phyloP scores from a whole-genome alignment of 768 basidiomycete species.

The Cubamyces sp. region DNA sequence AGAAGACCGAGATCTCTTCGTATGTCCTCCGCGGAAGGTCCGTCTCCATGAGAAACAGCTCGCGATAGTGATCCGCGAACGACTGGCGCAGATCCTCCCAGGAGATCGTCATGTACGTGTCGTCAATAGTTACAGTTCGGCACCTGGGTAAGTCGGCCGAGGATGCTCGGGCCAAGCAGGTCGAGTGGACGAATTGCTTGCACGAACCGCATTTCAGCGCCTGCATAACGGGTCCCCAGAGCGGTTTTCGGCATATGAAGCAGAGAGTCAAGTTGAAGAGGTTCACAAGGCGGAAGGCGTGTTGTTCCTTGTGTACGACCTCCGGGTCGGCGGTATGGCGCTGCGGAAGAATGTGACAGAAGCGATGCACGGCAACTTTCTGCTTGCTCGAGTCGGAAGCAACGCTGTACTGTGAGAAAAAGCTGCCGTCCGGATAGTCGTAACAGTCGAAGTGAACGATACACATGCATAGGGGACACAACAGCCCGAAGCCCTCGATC shows the following conservation, averaged over 20 bases:
- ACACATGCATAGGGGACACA: slow-evolving; percentile 73
- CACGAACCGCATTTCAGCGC: slow-evolving; percentile 68
- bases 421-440: slow-evolving; percentile 66
- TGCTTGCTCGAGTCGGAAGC: slow-evolving; percentile 49
- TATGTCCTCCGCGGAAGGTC: slow-evolving; percentile 54
- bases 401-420: slow-evolving; percentile 56
- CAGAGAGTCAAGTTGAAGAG: slow-evolving; percentile 79
- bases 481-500: slow-evolving; percentile 69
- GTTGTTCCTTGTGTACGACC: slow-evolving; percentile 40
- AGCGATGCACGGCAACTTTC: slow-evolving; percentile 65
- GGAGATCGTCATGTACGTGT: slow-evolving; percentile 54
- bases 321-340: slow-evolving; percentile 32
- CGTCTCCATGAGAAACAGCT: slow-evolving; percentile 46
- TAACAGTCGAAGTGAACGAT: slow-evolving; percentile 81
- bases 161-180: slow-evolving; percentile 44
- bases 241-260: slow-evolving; percentile 63
- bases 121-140: slow-evolving; percentile 41
- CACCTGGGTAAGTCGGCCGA: slow-evolving; percentile 43
- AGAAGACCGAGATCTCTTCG: slow-evolving; percentile 71
- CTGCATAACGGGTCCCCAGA: slow-evolving; percentile 74
- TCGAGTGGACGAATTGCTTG: slow-evolving; percentile 58
- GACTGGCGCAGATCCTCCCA: slow-evolving; percentile 57
- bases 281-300: slow-evolving; percentile 62
- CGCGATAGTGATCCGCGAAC: slow-evolving; percentile 55
- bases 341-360: slow-evolving; percentile 50